Conservation (phyloP, 164 flowering plant species). For the Litsea cubeba region DNA sequence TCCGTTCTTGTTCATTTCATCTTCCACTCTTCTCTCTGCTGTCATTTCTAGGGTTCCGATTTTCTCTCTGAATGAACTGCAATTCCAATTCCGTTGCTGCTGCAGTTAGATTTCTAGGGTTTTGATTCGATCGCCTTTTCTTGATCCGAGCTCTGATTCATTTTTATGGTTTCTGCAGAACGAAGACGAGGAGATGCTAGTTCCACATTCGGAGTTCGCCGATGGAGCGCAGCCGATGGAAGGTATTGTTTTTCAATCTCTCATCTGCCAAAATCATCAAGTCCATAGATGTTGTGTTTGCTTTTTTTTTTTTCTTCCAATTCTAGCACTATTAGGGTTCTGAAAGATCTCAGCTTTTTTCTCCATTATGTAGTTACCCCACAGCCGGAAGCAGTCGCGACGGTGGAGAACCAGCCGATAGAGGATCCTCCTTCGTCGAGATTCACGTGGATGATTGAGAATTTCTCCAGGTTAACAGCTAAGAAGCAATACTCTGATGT, state of each 20-base stretch:
- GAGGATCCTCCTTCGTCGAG: slow-evolving; percentile 64
- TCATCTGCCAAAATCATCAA: slow-evolving; percentile 11
- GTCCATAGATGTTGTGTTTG: not conserved
- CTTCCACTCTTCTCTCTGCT: not conserved
- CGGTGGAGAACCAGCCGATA: slow-evolving; percentile 56
- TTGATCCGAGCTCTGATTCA: slow-evolving; percentile 28
- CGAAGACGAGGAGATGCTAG: slow-evolving; percentile 91
- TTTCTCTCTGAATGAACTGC: not conserved
- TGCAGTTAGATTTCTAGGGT: slow-evolving; percentile 25
- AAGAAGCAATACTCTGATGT: slow-evolving; percentile 73
- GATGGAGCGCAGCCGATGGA: slow-evolving; percentile 79
- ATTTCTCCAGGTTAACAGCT: slow-evolving; percentile 58
- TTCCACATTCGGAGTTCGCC: slow-evolving; percentile 72
- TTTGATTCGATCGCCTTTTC: slow-evolving; percentile 23
- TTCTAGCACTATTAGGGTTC: slow-evolving; percentile 14
- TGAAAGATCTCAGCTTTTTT: slow-evolving; percentile 3
- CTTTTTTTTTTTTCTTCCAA: not conserved
- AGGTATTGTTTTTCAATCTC: slow-evolving; percentile 24
- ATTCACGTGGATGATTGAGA: slow-evolving; percentile 71
- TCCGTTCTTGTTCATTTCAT: not conserved
- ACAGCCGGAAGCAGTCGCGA: slow-evolving; percentile 49
- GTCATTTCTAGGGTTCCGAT: slow-evolving; percentile 7
- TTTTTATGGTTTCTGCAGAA: slow-evolving; percentile 41
- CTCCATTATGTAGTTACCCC: slow-evolving; percentile 20
- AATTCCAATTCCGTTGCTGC: slow-evolving; percentile 7